phyloP scores from a whole-genome alignment of 148 eudicot genomes.

The Rhododendron vialii region DNA sequence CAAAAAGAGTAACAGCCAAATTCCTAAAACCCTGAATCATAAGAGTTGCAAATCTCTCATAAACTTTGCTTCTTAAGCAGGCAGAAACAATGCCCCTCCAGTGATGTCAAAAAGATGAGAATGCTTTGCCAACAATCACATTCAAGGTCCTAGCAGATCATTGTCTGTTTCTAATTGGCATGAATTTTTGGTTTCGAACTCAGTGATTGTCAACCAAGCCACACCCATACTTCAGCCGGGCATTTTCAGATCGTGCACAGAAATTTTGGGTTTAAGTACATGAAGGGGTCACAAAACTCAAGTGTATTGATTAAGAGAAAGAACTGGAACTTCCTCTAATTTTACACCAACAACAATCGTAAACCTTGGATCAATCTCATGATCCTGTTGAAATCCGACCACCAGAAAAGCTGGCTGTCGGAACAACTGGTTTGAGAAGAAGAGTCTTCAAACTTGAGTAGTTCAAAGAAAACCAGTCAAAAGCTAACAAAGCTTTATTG shows the following conservation, averaged over 20 bases:
- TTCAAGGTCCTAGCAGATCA: background rate
- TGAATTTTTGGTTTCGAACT: background rate
- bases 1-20: background rate
- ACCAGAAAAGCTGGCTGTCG: background rate
- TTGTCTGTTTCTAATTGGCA: background rate
- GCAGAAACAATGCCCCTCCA: background rate
- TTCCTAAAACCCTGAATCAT: background rate
- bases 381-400: background rate
- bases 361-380: background rate
- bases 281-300: background rate
- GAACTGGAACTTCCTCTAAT: background rate
- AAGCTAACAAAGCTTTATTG: background rate
- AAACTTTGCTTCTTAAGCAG: background rate
- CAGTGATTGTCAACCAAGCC: background rate
- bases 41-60: background rate
- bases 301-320: background rate
- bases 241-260: background rate
- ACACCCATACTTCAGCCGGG: background rate
- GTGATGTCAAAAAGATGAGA: background rate
- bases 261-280: background rate
- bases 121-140: background rate
- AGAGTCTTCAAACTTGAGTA: background rate
- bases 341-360: background rate
- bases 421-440: background rate
- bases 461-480: background rate